Conservation (phyloP, 257 asterid genomes). For the Solanum lignicaule region DNA sequence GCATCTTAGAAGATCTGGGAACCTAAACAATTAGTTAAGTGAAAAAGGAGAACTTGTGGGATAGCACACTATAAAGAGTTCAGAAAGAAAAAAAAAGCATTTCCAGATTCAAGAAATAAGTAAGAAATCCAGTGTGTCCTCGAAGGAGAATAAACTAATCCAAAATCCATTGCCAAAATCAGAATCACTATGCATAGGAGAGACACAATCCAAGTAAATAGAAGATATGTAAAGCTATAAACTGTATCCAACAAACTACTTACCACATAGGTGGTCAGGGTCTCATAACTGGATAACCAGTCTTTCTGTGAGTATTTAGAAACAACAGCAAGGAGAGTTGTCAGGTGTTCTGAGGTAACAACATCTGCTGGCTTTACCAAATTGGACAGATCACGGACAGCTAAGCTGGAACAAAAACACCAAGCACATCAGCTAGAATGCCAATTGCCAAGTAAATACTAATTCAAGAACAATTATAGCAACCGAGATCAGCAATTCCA, state of each 20-base stretch:
- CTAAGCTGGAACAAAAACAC: conserved; percentile 45
- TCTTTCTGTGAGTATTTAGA: conserved; percentile 85
- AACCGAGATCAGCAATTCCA: not conserved
- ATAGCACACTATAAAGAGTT: not conserved
- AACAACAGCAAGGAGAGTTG: conserved; percentile 72
- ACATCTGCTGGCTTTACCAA: conserved; percentile 73
- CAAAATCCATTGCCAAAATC: not conserved
- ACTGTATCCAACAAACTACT: conserved; percentile 6
- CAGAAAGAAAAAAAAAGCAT: not conserved
- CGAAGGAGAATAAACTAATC: not conserved
- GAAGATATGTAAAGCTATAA: not conserved
- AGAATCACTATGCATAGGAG: not conserved
- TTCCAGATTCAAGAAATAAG: not conserved
- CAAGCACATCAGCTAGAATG: not conserved
- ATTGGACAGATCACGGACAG: conserved; percentile 86
- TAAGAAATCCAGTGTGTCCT: not conserved
- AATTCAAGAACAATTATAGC: not conserved
- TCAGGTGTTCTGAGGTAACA: conserved; percentile 63
- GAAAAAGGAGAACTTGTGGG: conserved; percentile 14
- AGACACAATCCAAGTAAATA: not conserved
- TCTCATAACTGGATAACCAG: conserved; percentile 81
- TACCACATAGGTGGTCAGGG: conserved; percentile 79
- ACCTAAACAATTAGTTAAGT: conserved; percentile 44
- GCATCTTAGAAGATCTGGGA: conserved; percentile 92
- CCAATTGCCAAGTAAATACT: not conserved